A percentile compares a stretch with the other conserved stretches of the same genome.
Evolutionary conservation across 306 rosid species (phyloP).

Genomic region (Begonia masoniana): DNA sequence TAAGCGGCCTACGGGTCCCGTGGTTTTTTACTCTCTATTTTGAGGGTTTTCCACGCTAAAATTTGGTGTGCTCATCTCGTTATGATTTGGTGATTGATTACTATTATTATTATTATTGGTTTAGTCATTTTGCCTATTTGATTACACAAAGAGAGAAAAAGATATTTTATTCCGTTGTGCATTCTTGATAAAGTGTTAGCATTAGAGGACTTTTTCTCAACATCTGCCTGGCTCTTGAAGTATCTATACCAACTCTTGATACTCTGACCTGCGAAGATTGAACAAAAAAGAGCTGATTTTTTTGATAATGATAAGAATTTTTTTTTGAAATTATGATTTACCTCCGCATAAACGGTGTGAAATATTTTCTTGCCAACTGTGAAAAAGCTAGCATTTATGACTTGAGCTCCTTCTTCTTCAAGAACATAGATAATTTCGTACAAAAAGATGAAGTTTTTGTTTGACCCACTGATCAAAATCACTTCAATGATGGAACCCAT

Average conservation of each 20-base stretch:
- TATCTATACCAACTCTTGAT: conserved; percentile 57
- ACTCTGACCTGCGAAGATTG: conserved; percentile 36
- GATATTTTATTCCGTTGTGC: too few relatives aligned
- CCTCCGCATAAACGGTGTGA: conserved; percentile 54
- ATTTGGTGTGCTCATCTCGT: too few relatives aligned
- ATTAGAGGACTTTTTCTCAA: too few relatives aligned
- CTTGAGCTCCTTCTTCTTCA: conserved; percentile 68
- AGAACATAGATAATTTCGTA: conserved; percentile 36
- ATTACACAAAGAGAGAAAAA: too few relatives aligned
- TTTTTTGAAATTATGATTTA: conserved; percentile 6
- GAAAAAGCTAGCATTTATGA: conserved; percentile 33
- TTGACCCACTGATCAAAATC: conserved; percentile 32
- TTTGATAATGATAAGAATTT: background rate
- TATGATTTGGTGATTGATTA: too few relatives aligned
- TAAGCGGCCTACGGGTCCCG: too few relatives aligned
- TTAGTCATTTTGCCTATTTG: too few relatives aligned
- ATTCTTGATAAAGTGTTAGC: too few relatives aligned
- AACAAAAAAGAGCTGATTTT: background rate
- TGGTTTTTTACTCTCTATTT: too few relatives aligned
- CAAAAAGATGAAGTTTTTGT: conserved; percentile 34
- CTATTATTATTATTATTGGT: too few relatives aligned
- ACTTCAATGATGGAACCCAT: conserved; percentile 39
- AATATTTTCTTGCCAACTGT: conserved; percentile 31
- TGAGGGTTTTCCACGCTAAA: too few relatives aligned
- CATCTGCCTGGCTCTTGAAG: conserved; percentile 30